Conservation (phyloP, 2,329 filamentous ascomycete species). For the Mycosphaerella sp. region DNA sequence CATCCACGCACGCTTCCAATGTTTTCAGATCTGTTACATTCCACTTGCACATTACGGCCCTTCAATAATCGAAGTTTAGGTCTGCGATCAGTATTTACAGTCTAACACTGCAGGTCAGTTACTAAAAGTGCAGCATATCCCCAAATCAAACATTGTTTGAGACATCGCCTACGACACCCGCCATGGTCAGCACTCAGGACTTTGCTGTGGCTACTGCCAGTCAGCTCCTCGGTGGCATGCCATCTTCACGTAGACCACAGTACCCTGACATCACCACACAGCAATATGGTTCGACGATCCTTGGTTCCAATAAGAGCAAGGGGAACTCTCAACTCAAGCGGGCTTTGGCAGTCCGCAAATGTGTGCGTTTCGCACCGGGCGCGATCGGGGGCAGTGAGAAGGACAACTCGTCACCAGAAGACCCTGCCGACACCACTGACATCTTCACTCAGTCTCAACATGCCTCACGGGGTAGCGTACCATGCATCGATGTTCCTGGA, state of each 20-base stretch:
- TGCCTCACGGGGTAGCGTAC: slow-evolving; percentile 11
- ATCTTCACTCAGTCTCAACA: slow-evolving; percentile 19
- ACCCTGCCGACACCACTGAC: slow-evolving; percentile 11
- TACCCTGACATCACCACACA: not conserved
- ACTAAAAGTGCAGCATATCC: slow-evolving; percentile 6
- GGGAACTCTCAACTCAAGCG: slow-evolving; percentile 7
- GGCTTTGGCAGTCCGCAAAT: slow-evolving; percentile 5
- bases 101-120: slow-evolving; percentile 18
- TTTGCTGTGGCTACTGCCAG: slow-evolving; percentile 6
- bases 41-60: not conserved
- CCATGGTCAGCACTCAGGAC: slow-evolving; percentile 5
- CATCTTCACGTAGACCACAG: not conserved
- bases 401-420: slow-evolving; percentile 1
- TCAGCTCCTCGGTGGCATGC: slow-evolving; percentile 1
- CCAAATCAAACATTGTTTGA: slow-evolving; percentile 9
- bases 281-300: not conserved
- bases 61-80: slow-evolving; percentile 3
- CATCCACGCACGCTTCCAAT: slow-evolving; percentile 2
- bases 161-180: not conserved
- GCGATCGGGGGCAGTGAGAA: slow-evolving; percentile 8
- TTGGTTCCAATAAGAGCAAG: not conserved
- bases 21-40: not conserved
- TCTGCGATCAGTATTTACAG: slow-evolving; percentile 17
- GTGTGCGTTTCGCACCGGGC: slow-evolving; percentile 17
- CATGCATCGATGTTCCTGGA: slow-evolving; percentile 9